phyloP scores from a whole-genome alignment of 371 early-diverging fungal species.

The Mortierella sp. region DNA sequence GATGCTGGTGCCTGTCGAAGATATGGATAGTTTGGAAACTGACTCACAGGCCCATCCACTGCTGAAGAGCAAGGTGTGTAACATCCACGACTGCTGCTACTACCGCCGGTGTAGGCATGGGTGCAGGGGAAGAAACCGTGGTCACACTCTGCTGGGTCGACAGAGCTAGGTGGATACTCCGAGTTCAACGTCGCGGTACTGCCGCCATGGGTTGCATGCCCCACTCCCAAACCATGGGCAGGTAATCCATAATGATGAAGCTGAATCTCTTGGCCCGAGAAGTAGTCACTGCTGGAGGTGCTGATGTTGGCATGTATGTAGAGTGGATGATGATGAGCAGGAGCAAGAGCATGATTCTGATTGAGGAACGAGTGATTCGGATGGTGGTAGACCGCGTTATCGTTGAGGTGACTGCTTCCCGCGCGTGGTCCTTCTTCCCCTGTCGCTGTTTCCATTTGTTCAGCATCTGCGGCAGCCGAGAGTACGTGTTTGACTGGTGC shows the following conservation, averaged over 20 bases:
- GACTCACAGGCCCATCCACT: constrained; percentile 10
- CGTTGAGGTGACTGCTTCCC: too few relatives aligned
- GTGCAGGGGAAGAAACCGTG: background rate
- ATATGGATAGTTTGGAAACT: constrained; percentile 15
- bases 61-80: constrained; percentile 22
- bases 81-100: background rate
- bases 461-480: too few relatives aligned
- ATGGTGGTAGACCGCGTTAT: background rate
- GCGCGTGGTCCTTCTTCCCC: background rate
- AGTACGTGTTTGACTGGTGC: background rate
- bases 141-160: constrained; percentile 25
- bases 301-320: constrained; percentile 25
- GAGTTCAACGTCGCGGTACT: constrained; percentile 25
- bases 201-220: background rate
- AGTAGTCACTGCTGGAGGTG: constrained; percentile 18
- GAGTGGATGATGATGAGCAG: background rate
- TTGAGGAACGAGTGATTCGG: constrained; percentile 11
- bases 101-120: background rate
- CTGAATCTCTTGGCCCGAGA: constrained; percentile 7
- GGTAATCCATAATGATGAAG: background rate
- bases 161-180: constrained; percentile 22
- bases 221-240: too few relatives aligned
- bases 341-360: background rate
- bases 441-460: too few relatives aligned
- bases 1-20: constrained; percentile 21